Conservation (phyloP, 345 rosid genomes). For the Aegle marmelos region DNA sequence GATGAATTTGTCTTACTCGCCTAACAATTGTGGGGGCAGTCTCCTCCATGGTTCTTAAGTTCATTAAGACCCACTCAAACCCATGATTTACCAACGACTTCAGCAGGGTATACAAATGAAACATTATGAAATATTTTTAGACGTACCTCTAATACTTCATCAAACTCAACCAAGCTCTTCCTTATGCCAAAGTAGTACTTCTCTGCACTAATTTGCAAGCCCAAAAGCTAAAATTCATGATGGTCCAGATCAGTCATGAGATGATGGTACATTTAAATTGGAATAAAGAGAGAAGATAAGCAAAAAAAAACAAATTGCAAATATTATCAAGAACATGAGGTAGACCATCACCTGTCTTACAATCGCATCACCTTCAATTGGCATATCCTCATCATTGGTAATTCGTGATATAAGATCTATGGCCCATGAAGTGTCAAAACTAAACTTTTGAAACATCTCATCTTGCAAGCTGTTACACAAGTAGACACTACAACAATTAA, state of each 20-base stretch:
- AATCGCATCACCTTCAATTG: slow-evolving; percentile 82
- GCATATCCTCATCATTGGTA: slow-evolving; percentile 77
- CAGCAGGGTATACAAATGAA: slow-evolving; percentile 5
- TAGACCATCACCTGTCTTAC: slow-evolving; percentile 69
- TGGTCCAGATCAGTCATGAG: slow-evolving; percentile 21
- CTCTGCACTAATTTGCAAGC: slow-evolving; percentile 86
- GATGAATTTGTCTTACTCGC: not conserved
- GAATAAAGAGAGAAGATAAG: not conserved
- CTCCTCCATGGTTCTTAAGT: not conserved
- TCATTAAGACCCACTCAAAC: not conserved
- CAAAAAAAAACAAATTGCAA: not conserved
- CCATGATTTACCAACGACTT: not conserved
- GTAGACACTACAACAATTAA: slow-evolving; percentile 5
- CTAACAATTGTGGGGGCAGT: not conserved
- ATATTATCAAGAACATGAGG: slow-evolving; percentile 14
- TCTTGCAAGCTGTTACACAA: slow-evolving; percentile 75
- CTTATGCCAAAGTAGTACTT: slow-evolving; percentile 88
- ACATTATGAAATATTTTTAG: not conserved
- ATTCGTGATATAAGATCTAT: slow-evolving; percentile 81
- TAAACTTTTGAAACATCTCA: slow-evolving; percentile 96
- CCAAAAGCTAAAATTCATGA: slow-evolving; percentile 58
- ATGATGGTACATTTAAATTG: not conserved
- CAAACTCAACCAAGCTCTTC: slow-evolving; percentile 93
- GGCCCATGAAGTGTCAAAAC: slow-evolving; percentile 94
- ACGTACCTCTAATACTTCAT: slow-evolving; percentile 91